Evolutionary conservation across 2,329 filamentous ascomycete genomes (phyloP).

Genomic region (Clonostachys solani): DNA sequence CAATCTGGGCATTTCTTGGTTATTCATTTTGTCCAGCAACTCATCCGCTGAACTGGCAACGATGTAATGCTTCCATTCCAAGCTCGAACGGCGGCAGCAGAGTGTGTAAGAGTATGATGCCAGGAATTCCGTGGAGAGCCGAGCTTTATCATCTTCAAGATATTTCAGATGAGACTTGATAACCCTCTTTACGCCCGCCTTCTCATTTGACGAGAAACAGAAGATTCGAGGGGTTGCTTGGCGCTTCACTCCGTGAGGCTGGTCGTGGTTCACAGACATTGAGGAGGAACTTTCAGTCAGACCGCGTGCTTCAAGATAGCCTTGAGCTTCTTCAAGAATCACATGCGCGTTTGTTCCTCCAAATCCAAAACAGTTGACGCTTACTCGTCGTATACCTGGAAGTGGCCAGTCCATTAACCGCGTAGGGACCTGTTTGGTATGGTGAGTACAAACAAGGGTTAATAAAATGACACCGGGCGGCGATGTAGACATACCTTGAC

Average conservation of each 20-base stretch:
- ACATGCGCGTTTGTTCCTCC: constrained; percentile 53
- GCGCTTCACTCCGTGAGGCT: not conserved
- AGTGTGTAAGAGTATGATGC: constrained; percentile 41
- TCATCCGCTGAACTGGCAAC: constrained; percentile 26
- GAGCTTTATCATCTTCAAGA: constrained; percentile 11
- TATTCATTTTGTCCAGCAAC: constrained; percentile 21
- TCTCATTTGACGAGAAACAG: constrained; percentile 38
- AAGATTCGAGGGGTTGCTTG: constrained; percentile 22
- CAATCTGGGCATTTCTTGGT: constrained; percentile 6
- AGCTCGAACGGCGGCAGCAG: constrained; percentile 33
- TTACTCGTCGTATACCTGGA: constrained; percentile 38
- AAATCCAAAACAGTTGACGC: constrained; percentile 55
- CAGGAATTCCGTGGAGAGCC: constrained; percentile 13
- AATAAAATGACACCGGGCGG: too few relatives aligned
- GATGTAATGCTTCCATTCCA: constrained; percentile 36
- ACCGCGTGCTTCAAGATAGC: constrained; percentile 27
- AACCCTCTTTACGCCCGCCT: constrained; percentile 27
- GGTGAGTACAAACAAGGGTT: too few relatives aligned
- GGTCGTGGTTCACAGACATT: not conserved
- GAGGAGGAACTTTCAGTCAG: constrained; percentile 30
- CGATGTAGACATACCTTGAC: constrained; percentile 35
- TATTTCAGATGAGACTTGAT: constrained; percentile 26
- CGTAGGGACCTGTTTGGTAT: constrained; percentile 26
- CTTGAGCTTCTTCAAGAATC: constrained; percentile 42
- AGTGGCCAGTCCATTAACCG: constrained; percentile 37